Percentiles rank a stretch among this genome's conserved stretches.
phyloP scores from a whole-genome alignment of 164 flowering plant genomes.

The Platanus orientalis region DNA sequence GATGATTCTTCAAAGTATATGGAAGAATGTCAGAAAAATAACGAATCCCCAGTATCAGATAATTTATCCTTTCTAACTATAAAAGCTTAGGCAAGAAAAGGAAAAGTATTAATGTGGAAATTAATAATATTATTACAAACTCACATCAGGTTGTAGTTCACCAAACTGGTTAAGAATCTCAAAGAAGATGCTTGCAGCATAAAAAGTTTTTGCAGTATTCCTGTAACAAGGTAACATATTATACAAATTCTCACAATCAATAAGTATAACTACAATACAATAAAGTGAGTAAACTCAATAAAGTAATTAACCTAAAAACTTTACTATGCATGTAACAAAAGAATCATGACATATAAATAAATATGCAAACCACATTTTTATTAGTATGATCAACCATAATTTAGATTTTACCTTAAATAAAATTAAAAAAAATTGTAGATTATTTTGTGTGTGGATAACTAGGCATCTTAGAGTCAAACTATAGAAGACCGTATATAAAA shows the following conservation, averaged over 20 bases:
- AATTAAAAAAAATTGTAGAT: no score
- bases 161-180: constrained; percentile 96
- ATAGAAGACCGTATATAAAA: no score
- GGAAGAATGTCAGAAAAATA: background rate
- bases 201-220: constrained; percentile 93
- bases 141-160: constrained; percentile 83
- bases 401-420: no score
- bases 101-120: background rate
- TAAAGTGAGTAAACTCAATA: no score
- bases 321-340: no score
- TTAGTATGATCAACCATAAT: no score
- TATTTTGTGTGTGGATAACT: no score
- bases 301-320: no score
- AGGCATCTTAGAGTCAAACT: no score
- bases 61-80: background rate
- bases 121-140: constrained; percentile 21
- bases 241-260: background rate
- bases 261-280: no score
- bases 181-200: constrained; percentile 98
- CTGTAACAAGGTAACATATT: constrained; percentile 32
- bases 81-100: background rate
- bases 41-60: background rate
- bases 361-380: no score
- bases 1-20: background rate
- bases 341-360: no score